Base-by-base conservation (phyloP, 805 yeast genomes). In the Yarrowia sp. region DNA sequence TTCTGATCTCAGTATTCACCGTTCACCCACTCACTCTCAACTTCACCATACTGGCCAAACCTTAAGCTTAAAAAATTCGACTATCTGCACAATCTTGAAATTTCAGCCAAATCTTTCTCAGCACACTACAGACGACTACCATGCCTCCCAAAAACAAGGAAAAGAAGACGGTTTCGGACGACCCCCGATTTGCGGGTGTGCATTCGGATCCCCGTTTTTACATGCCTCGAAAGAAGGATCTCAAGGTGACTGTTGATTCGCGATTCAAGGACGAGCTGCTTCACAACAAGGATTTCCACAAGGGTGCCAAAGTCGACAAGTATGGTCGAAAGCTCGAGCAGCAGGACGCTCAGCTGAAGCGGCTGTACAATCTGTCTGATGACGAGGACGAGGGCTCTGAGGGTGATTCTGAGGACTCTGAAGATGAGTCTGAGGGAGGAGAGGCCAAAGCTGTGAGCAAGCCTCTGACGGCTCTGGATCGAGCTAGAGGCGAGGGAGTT, bases 141-240 rank as follows among this genome's bases (percentile, higher is more conserved):
- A 55, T 55, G 61, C 38, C 61, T 2, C 61, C 61, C 42, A 56
- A 56, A 11, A 32, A 15, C 22, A 42, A 35, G 32, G n/a, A 32
- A 42, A n/a, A 12, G 16, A 59, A 59, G 16, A 80, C 83, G 7
- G 79, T 83, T 7, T 84, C 88, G 2, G 74, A 78, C 3, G 98
- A 95, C 79, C 84, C 88, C 32, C 86, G 98, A 76, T 94, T 94
- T 78, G 79, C 89, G 9, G 82, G 87, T 9, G 89, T 94, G 8
- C 91, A 89, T 73, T 86, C 84, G 72, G 99, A 95, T 78, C 98
- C 98, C 4, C 83, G 97, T 71, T 95, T 94, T 80, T 88, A 86
- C 70, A 79, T 86, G 35, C 93, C 97, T 1, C 88, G 83, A 74
- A 84, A 83, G 76, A 87, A 86, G 73, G 87, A 88, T 69, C 79